phyloP scores from a whole-genome alignment of 495 filamentous ascomycete species.

The Astrothelium subdiscretum region DNA sequence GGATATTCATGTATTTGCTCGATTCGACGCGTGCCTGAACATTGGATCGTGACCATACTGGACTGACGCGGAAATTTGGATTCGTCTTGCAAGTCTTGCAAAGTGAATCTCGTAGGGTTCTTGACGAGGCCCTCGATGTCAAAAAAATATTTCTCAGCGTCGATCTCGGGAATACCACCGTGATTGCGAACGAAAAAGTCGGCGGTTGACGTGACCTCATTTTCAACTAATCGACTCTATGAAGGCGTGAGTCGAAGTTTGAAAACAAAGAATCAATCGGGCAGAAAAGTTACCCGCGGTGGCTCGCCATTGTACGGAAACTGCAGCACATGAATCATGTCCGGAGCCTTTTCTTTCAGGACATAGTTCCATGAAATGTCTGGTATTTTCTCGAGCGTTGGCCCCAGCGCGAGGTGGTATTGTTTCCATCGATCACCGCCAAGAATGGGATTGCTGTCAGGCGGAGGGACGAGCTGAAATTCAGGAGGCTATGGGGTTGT shows the following conservation, averaged over 20 bases:
- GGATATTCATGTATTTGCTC: slow-evolving; percentile 52
- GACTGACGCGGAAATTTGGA: slow-evolving; percentile 38
- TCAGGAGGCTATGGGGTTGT: slow-evolving; percentile 33
- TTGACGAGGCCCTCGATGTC: slow-evolving; percentile 45
- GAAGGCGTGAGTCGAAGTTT: neutral
- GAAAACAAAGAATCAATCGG: neutral
- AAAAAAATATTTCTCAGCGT: slow-evolving; percentile 38
- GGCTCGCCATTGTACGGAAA: slow-evolving; percentile 63
- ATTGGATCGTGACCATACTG: slow-evolving; percentile 49
- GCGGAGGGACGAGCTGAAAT: slow-evolving; percentile 46
- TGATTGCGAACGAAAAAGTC: slow-evolving; percentile 57
- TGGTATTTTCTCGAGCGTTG: slow-evolving; percentile 35
- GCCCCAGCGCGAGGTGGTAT: slow-evolving; percentile 48
- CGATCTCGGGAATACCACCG: slow-evolving; percentile 50
- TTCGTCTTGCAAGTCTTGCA: slow-evolving; percentile 46
- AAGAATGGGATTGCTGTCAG: slow-evolving; percentile 50
- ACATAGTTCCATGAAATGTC: slow-evolving; percentile 48
- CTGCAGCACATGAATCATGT: slow-evolving; percentile 58
- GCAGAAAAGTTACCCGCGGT: slow-evolving; percentile 27
- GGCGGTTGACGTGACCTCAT: slow-evolving; percentile 44
- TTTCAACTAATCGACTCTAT: slow-evolving; percentile 30
- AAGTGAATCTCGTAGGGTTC: slow-evolving; percentile 37
- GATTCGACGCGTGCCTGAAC: slow-evolving; percentile 52
- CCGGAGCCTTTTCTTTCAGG: slow-evolving; percentile 44
- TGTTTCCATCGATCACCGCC: slow-evolving; percentile 48